Evolutionary conservation across 1,284 basidiomycete genomes (phyloP), one percentile per base, ranked within the genome.

Genomic region (Irpex lacteus): DNA sequence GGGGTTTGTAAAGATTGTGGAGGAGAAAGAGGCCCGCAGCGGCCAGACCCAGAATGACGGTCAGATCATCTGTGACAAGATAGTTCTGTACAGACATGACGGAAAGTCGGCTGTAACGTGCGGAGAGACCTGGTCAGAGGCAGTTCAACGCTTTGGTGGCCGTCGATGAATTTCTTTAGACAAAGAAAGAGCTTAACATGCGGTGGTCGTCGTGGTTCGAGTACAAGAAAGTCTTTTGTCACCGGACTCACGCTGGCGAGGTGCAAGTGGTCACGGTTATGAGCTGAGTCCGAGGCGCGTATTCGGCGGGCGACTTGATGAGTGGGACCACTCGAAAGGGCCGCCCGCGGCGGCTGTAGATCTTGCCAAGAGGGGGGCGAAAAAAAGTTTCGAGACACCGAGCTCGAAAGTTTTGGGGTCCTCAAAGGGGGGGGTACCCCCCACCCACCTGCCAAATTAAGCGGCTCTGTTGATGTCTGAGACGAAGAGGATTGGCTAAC

Each of bases 1-100:
- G 88, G 1, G 90, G 89, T 67, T 84, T 90, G 78, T 91, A 91
- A 65, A 91, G 77, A 71, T 87, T 91, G 70, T 87, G 87, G 57
- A 92, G 79, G 38, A 92, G 81, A 72, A 91, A 91, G 54, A 91
- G 82, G 8, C 89, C 89, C 4, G 87, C 88, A 7, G 85, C 84
- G 52, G 89, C 86, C 66, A 92, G 82, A 61, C 86, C 87, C 11
- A 92, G 81, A 37, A 91, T 82, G 64, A 91, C 84, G 36, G 91
- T 91, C 64, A 91, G 77, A 76, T 91, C 90, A 76, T 92, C 90
- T 2, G 90, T 90, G 71, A 83, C 84, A 26, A 92, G 78, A 67
- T 85, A 86, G 67, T 88, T 82, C 6, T 77, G 72, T 34, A 83
- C 56, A 1, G 78, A 70, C 82, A 83, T 84, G 63, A 59, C 54